Percentiles rank a stretch among this genome's conserved stretches.
Evolutionary conservation across 305 asterid genomes (phyloP).

Genomic region (Fraxinus sp.): DNA sequence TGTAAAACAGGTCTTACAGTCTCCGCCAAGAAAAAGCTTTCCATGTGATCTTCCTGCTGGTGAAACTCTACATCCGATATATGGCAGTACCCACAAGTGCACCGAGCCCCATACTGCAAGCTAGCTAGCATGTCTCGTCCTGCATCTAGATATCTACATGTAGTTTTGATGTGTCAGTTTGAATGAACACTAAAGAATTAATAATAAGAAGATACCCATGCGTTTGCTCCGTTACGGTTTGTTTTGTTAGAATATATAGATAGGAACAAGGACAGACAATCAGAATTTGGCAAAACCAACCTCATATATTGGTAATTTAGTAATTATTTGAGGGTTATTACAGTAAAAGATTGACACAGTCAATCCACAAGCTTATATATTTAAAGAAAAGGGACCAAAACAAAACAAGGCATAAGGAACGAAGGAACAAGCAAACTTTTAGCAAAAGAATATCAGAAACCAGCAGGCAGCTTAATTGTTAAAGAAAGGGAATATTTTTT

Average conservation of each 20-base stretch:
- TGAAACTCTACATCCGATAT: conserved; percentile 93
- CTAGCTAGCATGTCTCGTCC: conserved; percentile 96
- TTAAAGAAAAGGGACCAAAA: not conserved
- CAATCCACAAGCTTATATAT: not conserved
- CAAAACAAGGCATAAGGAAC: not conserved
- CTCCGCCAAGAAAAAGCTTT: conserved; percentile 97
- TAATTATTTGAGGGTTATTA: not conserved
- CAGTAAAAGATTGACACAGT: not conserved
- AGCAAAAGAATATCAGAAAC: not conserved
- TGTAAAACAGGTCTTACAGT: conserved; percentile 51
- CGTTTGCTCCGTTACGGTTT: not conserved
- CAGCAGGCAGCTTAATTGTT: not conserved
- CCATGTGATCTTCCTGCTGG: conserved; percentile 97
- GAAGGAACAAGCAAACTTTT: not conserved
- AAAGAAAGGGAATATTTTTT: not conserved
- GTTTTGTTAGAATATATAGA: not conserved
- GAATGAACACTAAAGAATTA: not conserved
- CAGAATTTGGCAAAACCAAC: not conserved
- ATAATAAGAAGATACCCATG: conserved; percentile 1
- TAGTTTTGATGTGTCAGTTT: conserved; percentile 11
- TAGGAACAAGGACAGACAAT: not conserved
- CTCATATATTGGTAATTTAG: not conserved
- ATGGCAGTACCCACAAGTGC: conserved; percentile 96
- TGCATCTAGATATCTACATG: conserved; percentile 76
- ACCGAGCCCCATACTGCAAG: conserved; percentile 85